Evolutionary conservation across 345 rosid genomes (phyloP).

Genomic region (Citrus sp.): DNA sequence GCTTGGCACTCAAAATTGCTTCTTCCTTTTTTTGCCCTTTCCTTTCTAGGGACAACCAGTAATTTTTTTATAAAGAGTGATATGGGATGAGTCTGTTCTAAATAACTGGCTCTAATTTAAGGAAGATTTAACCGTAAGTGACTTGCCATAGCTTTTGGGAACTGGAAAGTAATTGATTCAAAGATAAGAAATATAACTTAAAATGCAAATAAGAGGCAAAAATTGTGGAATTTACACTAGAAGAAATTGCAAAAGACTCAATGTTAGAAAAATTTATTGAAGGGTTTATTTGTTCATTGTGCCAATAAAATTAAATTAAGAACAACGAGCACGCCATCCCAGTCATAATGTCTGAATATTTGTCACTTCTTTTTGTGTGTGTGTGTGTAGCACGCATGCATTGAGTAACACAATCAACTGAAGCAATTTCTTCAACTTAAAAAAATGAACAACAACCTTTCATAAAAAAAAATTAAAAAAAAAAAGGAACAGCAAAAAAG

Average conservation of each 20-base stretch:
- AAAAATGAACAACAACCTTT: background rate
- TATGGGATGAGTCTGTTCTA: background rate
- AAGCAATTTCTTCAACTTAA: background rate
- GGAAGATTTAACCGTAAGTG: background rate
- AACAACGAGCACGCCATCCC: background rate
- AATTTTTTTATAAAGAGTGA: background rate
- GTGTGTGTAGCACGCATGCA: background rate
- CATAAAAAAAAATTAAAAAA: too few species aligned
- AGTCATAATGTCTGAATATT: conserved; percentile 5
- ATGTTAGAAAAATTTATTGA: background rate
- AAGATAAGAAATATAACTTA: background rate
- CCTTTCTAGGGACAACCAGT: background rate
- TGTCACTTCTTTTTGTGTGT: background rate
- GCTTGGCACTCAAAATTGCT: background rate
- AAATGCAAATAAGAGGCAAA: background rate
- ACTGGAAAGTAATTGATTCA: background rate
- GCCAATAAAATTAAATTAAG: background rate
- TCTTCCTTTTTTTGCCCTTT: background rate
- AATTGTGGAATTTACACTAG: background rate
- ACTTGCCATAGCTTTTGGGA: background rate
- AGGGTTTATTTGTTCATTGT: background rate
- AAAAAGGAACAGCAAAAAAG: background rate
- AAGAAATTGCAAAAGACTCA: background rate
- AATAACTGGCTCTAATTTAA: background rate
- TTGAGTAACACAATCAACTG: background rate